Conservation (phyloP, 2,329 filamentous ascomycete species). For the Coniella lustricola region DNA sequence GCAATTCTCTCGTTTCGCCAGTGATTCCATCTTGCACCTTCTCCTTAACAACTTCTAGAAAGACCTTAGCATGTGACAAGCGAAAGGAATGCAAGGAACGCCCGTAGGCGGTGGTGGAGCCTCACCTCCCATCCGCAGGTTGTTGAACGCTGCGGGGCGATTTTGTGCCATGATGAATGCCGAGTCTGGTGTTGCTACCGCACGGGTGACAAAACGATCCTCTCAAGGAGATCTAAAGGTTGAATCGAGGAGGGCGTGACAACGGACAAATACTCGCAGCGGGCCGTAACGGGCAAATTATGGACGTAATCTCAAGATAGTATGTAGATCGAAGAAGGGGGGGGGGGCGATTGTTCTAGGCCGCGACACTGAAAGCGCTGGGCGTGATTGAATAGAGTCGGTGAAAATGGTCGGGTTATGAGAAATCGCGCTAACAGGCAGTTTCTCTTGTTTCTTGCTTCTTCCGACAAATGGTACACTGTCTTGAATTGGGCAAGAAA, state of each 20-base stretch:
- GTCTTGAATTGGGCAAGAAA: too few relatives aligned
- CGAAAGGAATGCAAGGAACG: conserved; percentile 1
- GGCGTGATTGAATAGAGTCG: conserved; percentile 1
- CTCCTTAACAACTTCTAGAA: conserved; percentile 88
- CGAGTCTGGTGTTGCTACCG: conserved; percentile 22
- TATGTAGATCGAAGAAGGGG: not conserved
- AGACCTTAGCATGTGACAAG: conserved; percentile 21
- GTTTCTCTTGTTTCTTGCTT: too few relatives aligned
- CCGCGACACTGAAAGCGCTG: conserved; percentile 5
- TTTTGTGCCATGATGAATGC: conserved; percentile 69
- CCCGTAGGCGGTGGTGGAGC: conserved; percentile 23
- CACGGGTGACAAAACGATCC: conserved; percentile 12
- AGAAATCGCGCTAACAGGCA: too few relatives aligned
- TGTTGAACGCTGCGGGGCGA: conserved; percentile 81
- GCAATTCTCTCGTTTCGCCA: conserved; percentile 91
- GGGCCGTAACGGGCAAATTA: conserved; percentile 29
- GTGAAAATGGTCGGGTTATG: too few relatives aligned
- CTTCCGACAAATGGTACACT: too few relatives aligned
- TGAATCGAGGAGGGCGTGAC: conserved; percentile 18
- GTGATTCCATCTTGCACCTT: conserved; percentile 98
- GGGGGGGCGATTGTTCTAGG: not conserved
- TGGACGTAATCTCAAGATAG: not conserved
- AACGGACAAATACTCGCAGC: conserved; percentile 19
- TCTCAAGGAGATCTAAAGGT: conserved; percentile 13
- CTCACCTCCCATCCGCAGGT: conserved; percentile 95